Percentiles rank a stretch among this genome's conserved stretches.
Conservation (phyloP, 345 rosid genomes). For the Boechera stricta region DNA sequence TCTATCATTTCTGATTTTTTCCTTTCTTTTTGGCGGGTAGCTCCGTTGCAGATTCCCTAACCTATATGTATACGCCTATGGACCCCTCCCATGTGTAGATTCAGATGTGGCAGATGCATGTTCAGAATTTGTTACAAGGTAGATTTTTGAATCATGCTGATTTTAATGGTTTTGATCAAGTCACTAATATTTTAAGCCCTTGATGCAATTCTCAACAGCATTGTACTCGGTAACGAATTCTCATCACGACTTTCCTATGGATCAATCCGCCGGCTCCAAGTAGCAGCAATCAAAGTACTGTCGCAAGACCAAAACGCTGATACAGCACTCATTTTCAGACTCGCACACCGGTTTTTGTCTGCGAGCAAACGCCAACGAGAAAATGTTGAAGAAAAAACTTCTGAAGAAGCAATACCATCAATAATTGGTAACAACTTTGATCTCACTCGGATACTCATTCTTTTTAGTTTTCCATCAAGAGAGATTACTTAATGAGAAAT, state of each 20-base stretch:
- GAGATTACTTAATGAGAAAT: constrained; percentile 5
- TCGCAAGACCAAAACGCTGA: constrained; percentile 73
- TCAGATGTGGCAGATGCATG: constrained; percentile 75
- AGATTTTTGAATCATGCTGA: constrained; percentile 27
- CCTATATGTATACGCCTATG: constrained; percentile 77
- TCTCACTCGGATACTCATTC: constrained; percentile 6
- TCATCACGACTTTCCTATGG: constrained; percentile 91
- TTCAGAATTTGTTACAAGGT: constrained; percentile 87
- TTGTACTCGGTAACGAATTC: constrained; percentile 82
- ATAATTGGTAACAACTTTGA: constrained; percentile 36
- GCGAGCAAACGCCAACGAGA: constrained; percentile 50
- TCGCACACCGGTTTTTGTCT: constrained; percentile 70
- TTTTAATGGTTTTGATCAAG: constrained; percentile 15
- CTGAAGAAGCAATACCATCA: constrained; percentile 37
- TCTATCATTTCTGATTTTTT: constrained; percentile 17
- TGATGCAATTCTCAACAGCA: constrained; percentile 65
- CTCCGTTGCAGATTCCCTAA: constrained; percentile 64
- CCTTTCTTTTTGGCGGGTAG: constrained; percentile 44
- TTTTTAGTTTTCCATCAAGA: background rate
- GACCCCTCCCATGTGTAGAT: constrained; percentile 91
- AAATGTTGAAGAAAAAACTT: background rate
- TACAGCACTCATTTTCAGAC: constrained; percentile 63
- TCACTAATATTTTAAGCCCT: constrained; percentile 21
- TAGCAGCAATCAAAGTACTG: constrained; percentile 75
- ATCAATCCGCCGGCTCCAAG: constrained; percentile 83